phyloP scores from a whole-genome alignment of 441 rosid species.

The Macaranga tanarius region DNA sequence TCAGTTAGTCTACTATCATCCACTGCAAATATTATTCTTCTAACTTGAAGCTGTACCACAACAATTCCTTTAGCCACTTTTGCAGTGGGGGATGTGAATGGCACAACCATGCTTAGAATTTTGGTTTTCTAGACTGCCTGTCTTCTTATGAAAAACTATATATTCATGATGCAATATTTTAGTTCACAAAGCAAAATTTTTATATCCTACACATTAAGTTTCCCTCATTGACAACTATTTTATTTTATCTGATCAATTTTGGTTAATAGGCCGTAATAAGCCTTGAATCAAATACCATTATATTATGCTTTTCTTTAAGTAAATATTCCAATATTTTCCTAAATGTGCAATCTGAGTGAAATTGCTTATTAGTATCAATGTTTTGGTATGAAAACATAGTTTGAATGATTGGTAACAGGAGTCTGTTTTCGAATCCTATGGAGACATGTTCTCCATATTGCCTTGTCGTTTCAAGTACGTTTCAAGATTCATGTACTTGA shows the following conservation, averaged over 20 bases:
- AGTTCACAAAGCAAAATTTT: constrained; percentile 4
- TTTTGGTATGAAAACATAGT: not conserved
- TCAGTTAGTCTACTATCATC: constrained; percentile 74
- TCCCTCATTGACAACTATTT: not conserved
- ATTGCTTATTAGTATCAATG: not conserved
- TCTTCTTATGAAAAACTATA: constrained; percentile 26
- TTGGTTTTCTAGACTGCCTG: constrained; percentile 40
- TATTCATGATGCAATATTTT: constrained; percentile 1
- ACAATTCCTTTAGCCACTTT: constrained; percentile 53
- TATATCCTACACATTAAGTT: not conserved
- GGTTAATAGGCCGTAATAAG: not conserved
- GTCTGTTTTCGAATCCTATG: not conserved
- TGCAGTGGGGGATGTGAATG: constrained; percentile 52
- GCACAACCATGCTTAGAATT: constrained; percentile 41
- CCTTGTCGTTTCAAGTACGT: not conserved
- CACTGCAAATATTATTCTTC: constrained; percentile 53
- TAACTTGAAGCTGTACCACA: constrained; percentile 52
- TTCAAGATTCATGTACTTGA: not conserved
- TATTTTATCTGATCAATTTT: not conserved
- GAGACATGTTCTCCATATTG: not conserved
- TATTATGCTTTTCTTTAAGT: not conserved
- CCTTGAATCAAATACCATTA: not conserved
- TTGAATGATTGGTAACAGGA: not conserved
- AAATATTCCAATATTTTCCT: not conserved
- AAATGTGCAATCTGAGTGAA: not conserved